phyloP scores from a whole-genome alignment of 371 early-diverging fungal species.

The Mucor sp. region DNA sequence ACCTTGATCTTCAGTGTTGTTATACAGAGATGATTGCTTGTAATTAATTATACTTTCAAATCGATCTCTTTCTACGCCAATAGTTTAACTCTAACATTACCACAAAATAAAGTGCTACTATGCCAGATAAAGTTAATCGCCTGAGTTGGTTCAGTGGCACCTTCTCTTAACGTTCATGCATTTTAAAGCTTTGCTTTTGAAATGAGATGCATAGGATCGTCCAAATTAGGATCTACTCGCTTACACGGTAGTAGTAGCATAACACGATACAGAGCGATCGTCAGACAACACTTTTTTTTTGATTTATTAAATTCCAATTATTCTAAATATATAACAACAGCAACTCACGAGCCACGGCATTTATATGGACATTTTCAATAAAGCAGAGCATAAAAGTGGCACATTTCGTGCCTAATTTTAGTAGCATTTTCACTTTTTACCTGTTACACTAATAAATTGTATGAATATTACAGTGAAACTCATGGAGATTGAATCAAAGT shows the following conservation, averaged over 20 bases:
- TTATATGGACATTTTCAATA: neutral
- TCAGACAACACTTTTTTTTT: neutral
- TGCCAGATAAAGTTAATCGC: neutral
- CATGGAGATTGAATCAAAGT: neutral
- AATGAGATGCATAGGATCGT: neutral
- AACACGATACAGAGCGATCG: neutral
- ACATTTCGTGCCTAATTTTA: neutral
- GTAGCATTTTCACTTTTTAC: neutral
- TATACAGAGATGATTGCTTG: neutral
- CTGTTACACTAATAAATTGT: neutral
- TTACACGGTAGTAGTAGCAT: neutral
- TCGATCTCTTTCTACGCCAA: neutral
- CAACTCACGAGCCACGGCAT: neutral
- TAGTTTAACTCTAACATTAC: neutral
- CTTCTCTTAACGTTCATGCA: constrained; percentile 1
- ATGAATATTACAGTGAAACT: neutral
- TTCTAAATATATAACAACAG: neutral
- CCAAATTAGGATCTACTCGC: neutral
- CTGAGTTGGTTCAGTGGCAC: neutral
- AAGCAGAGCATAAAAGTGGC: neutral
- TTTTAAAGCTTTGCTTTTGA: neutral
- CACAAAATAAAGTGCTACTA: neutral
- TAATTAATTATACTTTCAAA: neutral
- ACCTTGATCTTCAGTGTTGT: neutral
- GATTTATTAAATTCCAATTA: neutral